A percentile compares a stretch with the other conserved stretches of the same genome.
These are phyloP conservation scores for Suillus subluteus DNA, from an alignment of 768 basidiomycete species.

Conservation along the genomic window DNA sequence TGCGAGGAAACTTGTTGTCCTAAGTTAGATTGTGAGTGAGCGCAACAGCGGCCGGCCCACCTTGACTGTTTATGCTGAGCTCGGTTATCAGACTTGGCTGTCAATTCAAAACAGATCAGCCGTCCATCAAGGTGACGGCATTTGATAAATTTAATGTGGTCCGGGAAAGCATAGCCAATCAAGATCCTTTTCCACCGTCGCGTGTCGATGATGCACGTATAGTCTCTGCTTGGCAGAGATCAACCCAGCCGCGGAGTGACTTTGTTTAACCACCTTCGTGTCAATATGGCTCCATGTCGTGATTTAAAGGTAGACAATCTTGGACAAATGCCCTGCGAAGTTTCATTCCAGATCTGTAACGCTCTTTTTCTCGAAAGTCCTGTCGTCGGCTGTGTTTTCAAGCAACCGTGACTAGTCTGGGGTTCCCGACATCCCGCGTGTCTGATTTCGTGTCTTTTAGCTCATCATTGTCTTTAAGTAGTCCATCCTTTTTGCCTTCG, in stretches of 20 bases:
- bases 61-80: no score
- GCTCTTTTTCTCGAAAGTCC: background rate
- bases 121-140: background rate
- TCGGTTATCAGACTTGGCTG: no score
- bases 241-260: background rate
- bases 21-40: background rate
- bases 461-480: background rate
- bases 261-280: background rate
- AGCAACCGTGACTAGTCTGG: background rate
- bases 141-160: background rate
- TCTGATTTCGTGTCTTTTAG: background rate
- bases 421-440: background rate
- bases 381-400: background rate
- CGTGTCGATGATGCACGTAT: slow-evolving; percentile 1
- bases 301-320: background rate
- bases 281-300: slow-evolving; percentile 7
- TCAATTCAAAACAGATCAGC: no score
- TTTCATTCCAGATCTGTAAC: background rate
- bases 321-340: background rate
- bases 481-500: background rate
- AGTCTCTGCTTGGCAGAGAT: background rate
- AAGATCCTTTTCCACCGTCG: background rate
- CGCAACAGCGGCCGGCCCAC: background rate
- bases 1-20: background rate
- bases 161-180: slow-evolving; percentile 4